Percentiles rank a stretch among this genome's conserved stretches.
phyloP scores from a whole-genome alignment of 805 yeast genomes.

The Priceomyces carsonii region DNA sequence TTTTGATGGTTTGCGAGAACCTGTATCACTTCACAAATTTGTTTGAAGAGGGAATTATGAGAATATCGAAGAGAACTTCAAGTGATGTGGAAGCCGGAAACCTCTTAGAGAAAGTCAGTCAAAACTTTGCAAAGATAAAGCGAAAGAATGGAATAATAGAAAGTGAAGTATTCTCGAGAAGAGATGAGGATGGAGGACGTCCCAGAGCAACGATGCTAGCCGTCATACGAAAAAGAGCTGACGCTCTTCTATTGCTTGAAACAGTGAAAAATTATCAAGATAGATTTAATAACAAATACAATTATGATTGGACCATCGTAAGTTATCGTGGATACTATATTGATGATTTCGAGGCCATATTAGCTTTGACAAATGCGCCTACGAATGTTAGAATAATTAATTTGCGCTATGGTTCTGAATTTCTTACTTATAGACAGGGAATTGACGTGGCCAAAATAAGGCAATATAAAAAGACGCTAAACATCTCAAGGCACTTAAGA shows the following conservation, averaged over 20 bases:
- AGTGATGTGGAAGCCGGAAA: not conserved
- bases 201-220: slow-evolving; percentile 12
- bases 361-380: slow-evolving; percentile 15
- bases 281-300: slow-evolving; percentile 21
- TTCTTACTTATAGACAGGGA: slow-evolving; percentile 17
- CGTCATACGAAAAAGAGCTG: slow-evolving; percentile 5
- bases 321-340: slow-evolving; percentile 16
- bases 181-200: not conserved
- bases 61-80: no score
- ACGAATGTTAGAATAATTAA: slow-evolving; percentile 17
- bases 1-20: no score
- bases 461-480: slow-evolving; percentile 21
- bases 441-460: slow-evolving; percentile 25
- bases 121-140: not conserved
- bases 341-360: slow-evolving; percentile 13
- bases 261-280: slow-evolving; percentile 16
- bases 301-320: slow-evolving; percentile 28
- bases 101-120: slow-evolving; percentile 1
- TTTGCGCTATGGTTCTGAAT: slow-evolving; percentile 13
- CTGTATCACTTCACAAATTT: no score
- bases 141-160: slow-evolving; percentile 2
- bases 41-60: no score
- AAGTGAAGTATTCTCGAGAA: not conserved
- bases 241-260: slow-evolving; percentile 5
- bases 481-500: slow-evolving; percentile 23